Base-by-base conservation (phyloP, 2,329 filamentous ascomycete species). In the Coleophoma cylindrospora region DNA sequence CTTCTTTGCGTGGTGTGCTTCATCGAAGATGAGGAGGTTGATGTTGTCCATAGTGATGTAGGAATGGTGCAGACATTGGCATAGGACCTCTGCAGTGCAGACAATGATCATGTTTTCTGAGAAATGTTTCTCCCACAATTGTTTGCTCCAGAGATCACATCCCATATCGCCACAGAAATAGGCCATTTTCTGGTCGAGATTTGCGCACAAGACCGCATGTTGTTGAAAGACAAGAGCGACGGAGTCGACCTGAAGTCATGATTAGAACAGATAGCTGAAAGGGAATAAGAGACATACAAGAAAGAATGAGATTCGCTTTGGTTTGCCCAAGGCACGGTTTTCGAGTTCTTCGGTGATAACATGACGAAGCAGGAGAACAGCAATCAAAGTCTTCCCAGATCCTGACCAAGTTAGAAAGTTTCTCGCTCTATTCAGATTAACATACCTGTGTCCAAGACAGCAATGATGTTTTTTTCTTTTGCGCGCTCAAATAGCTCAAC, bases 1-100 rank as follows among this genome's bases (percentile, higher is more conserved):
- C 66, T 92, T 95, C 69, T 99, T 99, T 0, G 92, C 84, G 63
- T 97, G 94, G 61, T 99, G 94, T 6, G 91, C 94, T 68, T 99
- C 94, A 61, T 99, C 94, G 57, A 99, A 96, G 52, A 97, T 84
- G 36, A 99, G 74, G 1, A 99, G 77, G 61, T 92, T 97, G 66
- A 97, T 90, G 58, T 87, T 81, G 15, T 81, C 73, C 72, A 99
- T 96, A 10, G 69, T 79, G 52, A 96, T 79, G 67, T 90, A 95
- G 0, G 87, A 86, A 60, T 87, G 86, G 55, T 84, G 79, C 2
- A 99, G 77, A 58, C 87, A 90, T 54, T 89, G 82, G 34, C 87
- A 77, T 4, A 97, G 75, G 3, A 97, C 86, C 59, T 94, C 91
- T 0, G 91, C 91, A 0, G 94, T 97, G 69, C 91, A 96, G 6